Percentiles rank a stretch among this genome's conserved stretches.
Conservation (phyloP, 106 monocot genomes). For the Dendrobium catenatum region DNA sequence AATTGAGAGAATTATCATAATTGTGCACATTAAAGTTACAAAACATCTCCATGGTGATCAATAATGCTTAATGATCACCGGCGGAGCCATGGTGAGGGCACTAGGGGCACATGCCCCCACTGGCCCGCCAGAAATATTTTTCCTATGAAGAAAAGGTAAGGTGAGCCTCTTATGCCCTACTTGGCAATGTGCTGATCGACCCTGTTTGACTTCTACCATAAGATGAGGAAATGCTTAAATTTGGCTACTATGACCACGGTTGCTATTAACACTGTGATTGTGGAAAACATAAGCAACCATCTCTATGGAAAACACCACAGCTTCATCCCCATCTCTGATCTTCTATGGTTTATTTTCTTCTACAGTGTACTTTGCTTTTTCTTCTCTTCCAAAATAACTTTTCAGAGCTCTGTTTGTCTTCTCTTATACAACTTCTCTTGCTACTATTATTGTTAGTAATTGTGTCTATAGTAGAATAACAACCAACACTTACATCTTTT, state of each 20-base stretch:
- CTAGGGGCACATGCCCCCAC: no score
- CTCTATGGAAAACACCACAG: not conserved
- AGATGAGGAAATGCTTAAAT: constrained; percentile 21
- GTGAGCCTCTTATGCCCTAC: constrained; percentile 72
- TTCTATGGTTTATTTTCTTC: not conserved
- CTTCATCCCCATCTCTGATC: constrained; percentile 2
- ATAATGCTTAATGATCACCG: no score
- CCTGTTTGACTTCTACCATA: constrained; percentile 70
- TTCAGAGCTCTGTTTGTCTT: not conserved
- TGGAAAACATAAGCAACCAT: constrained; percentile 7
- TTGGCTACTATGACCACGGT: not conserved
- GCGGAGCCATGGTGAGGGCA: no score
- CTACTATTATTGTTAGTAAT: not conserved
- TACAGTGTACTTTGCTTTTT: not conserved
- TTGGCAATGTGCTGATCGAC: constrained; percentile 51
- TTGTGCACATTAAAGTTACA: no score
- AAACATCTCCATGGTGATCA: no score
- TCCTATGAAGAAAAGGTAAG: constrained; percentile 67
- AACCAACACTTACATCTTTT: constrained; percentile 4
- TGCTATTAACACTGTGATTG: not conserved
- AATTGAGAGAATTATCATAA: no score
- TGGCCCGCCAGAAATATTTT: constrained; percentile 3
- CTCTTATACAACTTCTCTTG: not conserved
- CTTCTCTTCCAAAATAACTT: not conserved
- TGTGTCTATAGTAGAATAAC: constrained; percentile 3